Evolutionary conservation across 768 basidiomycete species (phyloP), one percentile per base, ranked within the genome.

Genomic region (Rhizopogon vesiculosus): DNA sequence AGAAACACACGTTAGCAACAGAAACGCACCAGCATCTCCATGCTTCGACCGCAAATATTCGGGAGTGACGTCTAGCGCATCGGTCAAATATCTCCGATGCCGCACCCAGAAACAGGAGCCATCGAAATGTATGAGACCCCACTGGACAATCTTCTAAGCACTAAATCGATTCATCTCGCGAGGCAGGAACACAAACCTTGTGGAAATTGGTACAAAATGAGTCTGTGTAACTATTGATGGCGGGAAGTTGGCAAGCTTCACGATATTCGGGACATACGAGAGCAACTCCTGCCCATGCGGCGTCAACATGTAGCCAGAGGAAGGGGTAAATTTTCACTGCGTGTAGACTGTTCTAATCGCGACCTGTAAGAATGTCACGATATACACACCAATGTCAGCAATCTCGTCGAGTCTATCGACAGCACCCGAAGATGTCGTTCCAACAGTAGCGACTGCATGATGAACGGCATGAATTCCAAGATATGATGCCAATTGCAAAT

Each of bases 81-180:
- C 25, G 25, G 25, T 25, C 25, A 25, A 25, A 4, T 25, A 4
- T 5, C 3, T 25, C 25, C 25, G 25, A 25, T 25, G 25, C 25
- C 25, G 73, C 1, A 98, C 86, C 88, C 90, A 92, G 1, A 90
- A 69, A 25, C 83, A 73, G 4, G 89, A 91, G 44, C 85, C 84
- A 62, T 94, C 93, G 60, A 96, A 94, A 60, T 90, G 93, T 3
- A 89, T 86, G 8, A 97, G 78, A 18, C 94, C 94, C 89, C 91
- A 91, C 90, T 92, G 33, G 0, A 22, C 42, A 1, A 50, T 51
- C 29, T 7, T 33, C 1, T 12, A 19, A 19, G 18, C 13, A 15
- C 19, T 22, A 28, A 8, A 31, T 31, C 8, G 33, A 18, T 15
- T 16, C 41, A 13, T 12, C 18, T n/a, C 7, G 33, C 5, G 18